phyloP scores from a whole-genome alignment of 345 rosid genomes.

The Aegle marmelos region DNA sequence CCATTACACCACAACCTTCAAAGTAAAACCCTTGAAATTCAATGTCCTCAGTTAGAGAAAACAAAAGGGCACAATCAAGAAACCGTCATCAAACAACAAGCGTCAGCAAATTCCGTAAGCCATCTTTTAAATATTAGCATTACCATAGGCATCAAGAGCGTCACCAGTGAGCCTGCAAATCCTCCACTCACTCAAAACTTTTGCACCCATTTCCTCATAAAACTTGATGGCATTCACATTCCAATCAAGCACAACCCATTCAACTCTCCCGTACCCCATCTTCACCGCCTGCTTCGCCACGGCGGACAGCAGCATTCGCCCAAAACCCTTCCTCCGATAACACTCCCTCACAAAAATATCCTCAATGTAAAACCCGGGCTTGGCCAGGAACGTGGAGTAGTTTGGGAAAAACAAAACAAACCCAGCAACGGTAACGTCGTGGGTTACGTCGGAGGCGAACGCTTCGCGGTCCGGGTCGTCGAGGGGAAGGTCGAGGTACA shows the following conservation, averaged over 20 bases:
- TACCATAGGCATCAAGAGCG: constrained; percentile 61
- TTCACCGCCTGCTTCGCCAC: constrained; percentile 87
- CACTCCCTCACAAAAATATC: constrained; percentile 80
- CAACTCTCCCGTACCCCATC: constrained; percentile 87
- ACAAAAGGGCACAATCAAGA: neutral
- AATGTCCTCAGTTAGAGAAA: neutral
- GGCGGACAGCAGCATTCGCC: constrained; percentile 66
- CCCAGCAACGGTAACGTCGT: constrained; percentile 58
- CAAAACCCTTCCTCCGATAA: constrained; percentile 76
- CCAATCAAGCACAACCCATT: constrained; percentile 94
- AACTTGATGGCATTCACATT: constrained; percentile 78
- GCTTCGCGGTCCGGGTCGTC: constrained; percentile 50
- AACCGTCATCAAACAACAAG: neutral
- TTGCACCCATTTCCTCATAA: constrained; percentile 88
- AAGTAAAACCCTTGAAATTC: neutral
- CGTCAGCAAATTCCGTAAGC: neutral
- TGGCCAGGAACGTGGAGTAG: constrained; percentile 62
- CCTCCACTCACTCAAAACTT: constrained; percentile 72
- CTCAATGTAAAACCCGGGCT: constrained; percentile 84
- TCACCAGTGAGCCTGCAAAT: constrained; percentile 85
- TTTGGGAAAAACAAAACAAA: constrained; percentile 82
- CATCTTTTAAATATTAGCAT: constrained; percentile 22
- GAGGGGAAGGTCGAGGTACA: constrained; percentile 48
- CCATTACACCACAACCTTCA: neutral
- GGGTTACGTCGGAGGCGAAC: constrained; percentile 35